Evolutionary conservation across 2,329 filamentous ascomycete species (phyloP).

Genomic region (Xylaria arbuscula): DNA sequence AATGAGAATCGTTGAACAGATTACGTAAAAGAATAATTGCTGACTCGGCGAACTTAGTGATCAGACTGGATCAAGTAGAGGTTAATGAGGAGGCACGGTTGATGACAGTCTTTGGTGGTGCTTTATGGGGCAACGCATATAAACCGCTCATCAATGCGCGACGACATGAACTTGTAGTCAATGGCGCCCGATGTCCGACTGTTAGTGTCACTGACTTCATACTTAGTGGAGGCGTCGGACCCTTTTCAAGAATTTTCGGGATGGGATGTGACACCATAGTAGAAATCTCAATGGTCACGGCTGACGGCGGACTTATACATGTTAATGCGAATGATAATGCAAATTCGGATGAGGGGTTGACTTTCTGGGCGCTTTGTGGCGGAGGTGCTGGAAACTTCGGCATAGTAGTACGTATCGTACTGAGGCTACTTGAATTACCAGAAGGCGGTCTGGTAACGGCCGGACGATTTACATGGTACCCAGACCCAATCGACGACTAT

Average conservation of each 20-base stretch:
- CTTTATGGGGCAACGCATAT: constrained; percentile 51
- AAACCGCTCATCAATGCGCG: constrained; percentile 44
- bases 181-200: constrained; percentile 48
- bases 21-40: background rate
- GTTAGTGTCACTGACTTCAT: constrained; percentile 22
- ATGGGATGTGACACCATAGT: constrained; percentile 21
- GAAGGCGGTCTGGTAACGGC: constrained; percentile 39
- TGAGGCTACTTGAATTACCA: constrained; percentile 40
- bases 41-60: constrained; percentile 26
- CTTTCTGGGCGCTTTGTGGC: constrained; percentile 57
- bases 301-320: background rate
- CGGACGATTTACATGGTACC: constrained; percentile 45
- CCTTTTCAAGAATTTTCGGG: constrained; percentile 24
- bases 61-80: constrained; percentile 45
- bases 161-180: constrained; percentile 43
- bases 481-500: constrained; percentile 26
- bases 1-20: background rate
- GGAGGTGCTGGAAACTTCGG: constrained; percentile 57
- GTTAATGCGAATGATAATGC: constrained; percentile 31
- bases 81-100: constrained; percentile 38
- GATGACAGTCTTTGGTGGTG: constrained; percentile 46
- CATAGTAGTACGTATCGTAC: constrained; percentile 50
- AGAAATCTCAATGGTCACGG: constrained; percentile 10
- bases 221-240: constrained; percentile 17
- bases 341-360: constrained; percentile 40